These are phyloP conservation scores for Hypoxylon sp. DNA, from an alignment of 2,329 filamentous ascomycete genomes.

Conservation along the genomic window DNA sequence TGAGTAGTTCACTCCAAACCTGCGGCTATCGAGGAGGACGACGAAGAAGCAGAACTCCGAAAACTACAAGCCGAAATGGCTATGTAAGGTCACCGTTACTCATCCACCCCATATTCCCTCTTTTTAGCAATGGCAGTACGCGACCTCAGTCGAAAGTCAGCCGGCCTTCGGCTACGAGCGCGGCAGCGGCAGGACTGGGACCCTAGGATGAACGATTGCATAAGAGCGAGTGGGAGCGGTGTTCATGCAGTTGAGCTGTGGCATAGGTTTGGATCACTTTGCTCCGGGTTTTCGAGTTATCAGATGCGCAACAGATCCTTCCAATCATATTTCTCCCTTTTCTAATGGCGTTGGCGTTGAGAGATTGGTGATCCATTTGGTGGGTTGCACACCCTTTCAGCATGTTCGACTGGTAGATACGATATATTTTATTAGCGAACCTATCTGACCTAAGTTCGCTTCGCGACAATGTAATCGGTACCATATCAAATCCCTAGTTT, in stretches of 20 bases:
- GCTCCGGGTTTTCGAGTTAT: constrained; percentile 14
- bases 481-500: constrained; percentile 7
- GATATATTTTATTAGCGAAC: constrained; percentile 39
- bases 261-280: constrained; percentile 22
- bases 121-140: constrained; percentile 29
- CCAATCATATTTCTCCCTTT: constrained; percentile 30
- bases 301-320: constrained; percentile 29
- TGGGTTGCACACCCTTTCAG: constrained; percentile 44
- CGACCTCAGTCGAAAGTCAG: constrained; percentile 31
- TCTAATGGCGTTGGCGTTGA: constrained; percentile 49
- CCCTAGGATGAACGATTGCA: constrained; percentile 29
- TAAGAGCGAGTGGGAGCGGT: constrained; percentile 13
- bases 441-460: constrained; percentile 34
- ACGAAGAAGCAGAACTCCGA: constrained; percentile 93
- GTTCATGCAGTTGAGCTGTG: constrained; percentile 15
- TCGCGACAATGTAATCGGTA: constrained; percentile 25
- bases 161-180: background rate
- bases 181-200: background rate
- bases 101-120: constrained; percentile 22
- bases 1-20: constrained; percentile 63
- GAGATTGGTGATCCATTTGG: constrained; percentile 44
- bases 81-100: constrained; percentile 70
- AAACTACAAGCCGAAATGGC: constrained; percentile 98
- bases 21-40: constrained; percentile 77
- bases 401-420: constrained; percentile 32